A percentile compares a stretch with the other conserved stretches of the same genome.
Evolutionary conservation across 768 basidiomycete species (phyloP).

Genomic region (Boletellus emodensis): DNA sequence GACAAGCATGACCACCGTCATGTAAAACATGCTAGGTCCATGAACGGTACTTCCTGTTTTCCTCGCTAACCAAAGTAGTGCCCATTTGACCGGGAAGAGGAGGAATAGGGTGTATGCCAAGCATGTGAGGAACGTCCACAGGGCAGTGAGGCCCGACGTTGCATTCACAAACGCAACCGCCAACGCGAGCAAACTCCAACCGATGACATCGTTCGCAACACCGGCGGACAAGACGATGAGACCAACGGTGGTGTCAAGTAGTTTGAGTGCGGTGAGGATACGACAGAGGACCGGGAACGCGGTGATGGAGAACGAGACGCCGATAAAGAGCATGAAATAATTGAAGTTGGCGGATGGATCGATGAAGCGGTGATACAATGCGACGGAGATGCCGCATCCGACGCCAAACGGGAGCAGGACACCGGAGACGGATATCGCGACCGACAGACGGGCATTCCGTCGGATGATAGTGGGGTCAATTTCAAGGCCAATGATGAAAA

Average conservation of each 20-base stretch:
- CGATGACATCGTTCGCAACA: slow-evolving; percentile 85
- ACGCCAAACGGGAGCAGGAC: slow-evolving; percentile 85
- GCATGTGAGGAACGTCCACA: slow-evolving; percentile 80
- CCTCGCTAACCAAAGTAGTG: slow-evolving; percentile 66
- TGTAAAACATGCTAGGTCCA: slow-evolving; percentile 83
- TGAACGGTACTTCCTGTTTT: slow-evolving; percentile 76
- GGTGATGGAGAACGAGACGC: slow-evolving; percentile 86
- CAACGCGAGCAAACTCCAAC: slow-evolving; percentile 86
- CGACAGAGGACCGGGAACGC: slow-evolving; percentile 89
- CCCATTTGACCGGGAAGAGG: slow-evolving; percentile 60
- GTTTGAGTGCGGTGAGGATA: slow-evolving; percentile 83
- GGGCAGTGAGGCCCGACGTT: slow-evolving; percentile 71
- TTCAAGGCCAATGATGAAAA: slow-evolving; percentile 92
- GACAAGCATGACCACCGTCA: slow-evolving; percentile 78
- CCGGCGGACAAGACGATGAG: slow-evolving; percentile 91
- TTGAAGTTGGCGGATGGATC: slow-evolving; percentile 59
- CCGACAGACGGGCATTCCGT: slow-evolving; percentile 64
- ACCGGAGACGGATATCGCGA: slow-evolving; percentile 71
- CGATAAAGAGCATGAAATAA: slow-evolving; percentile 92
- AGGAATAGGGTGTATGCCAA: slow-evolving; percentile 79
- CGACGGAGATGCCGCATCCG: slow-evolving; percentile 71
- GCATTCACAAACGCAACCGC: slow-evolving; percentile 92
- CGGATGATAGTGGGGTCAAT: slow-evolving; percentile 80
- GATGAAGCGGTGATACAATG: slow-evolving; percentile 74
- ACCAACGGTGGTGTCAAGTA: slow-evolving; percentile 90